Percentiles rank a stretch among this genome's conserved stretches.
Conservation (phyloP, 2,329 filamentous ascomycete species). For the Fusarium stilboides region DNA sequence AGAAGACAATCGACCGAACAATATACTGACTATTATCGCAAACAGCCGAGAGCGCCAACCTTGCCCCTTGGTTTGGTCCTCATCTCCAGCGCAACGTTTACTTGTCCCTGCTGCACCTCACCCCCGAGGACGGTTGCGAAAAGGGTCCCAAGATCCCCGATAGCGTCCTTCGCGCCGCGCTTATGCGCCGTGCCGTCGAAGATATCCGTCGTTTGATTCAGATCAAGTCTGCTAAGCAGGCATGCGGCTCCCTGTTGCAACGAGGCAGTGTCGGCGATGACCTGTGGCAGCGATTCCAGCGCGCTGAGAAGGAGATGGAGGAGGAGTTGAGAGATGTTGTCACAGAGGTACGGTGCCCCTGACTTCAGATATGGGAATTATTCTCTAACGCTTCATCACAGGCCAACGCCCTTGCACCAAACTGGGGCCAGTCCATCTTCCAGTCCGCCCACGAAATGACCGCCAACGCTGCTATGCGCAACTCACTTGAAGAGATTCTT, state of each 20-base stretch:
- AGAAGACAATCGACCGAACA: not conserved
- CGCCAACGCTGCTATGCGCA: slow-evolving; percentile 83
- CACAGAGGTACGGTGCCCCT: slow-evolving; percentile 75
- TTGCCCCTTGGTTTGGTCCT: slow-evolving; percentile 94
- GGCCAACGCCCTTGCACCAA: slow-evolving; percentile 90
- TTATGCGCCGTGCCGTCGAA: slow-evolving; percentile 90
- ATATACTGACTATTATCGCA: slow-evolving; percentile 18
- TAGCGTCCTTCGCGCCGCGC: slow-evolving; percentile 87
- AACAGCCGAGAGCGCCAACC: slow-evolving; percentile 81
- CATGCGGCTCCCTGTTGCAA: slow-evolving; percentile 86
- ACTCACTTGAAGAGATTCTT: slow-evolving; percentile 82
- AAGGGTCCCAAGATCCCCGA: slow-evolving; percentile 83
- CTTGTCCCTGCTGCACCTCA: slow-evolving; percentile 88
- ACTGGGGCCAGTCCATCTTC: slow-evolving; percentile 97
- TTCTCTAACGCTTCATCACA: slow-evolving; percentile 55
- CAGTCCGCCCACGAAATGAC: slow-evolving; percentile 97
- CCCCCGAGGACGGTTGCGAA: slow-evolving; percentile 72
- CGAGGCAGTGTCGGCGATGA: slow-evolving; percentile 96
- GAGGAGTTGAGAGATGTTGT: slow-evolving; percentile 96
- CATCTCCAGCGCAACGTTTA: slow-evolving; percentile 96
- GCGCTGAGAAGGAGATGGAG: slow-evolving; percentile 98
- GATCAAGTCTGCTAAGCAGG: slow-evolving; percentile 89
- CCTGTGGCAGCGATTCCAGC: slow-evolving; percentile 90
- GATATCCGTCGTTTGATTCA: slow-evolving; percentile 94
- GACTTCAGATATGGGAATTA: not conserved